Evolutionary conservation across 495 filamentous ascomycete species (phyloP), one percentile per base, ranked within the genome.

Genomic region (Penicillium desertorum): DNA sequence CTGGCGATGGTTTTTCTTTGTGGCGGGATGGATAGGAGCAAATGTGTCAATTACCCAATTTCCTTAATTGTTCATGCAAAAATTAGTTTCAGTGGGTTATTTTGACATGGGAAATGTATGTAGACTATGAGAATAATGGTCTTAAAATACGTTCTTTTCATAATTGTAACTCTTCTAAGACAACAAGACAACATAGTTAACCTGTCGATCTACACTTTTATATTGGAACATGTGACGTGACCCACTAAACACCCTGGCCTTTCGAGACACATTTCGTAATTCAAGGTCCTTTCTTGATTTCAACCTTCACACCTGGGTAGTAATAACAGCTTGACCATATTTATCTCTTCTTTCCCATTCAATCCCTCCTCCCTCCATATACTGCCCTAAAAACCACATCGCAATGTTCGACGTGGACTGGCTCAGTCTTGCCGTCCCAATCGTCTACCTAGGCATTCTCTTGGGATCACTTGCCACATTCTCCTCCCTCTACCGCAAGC

Each of bases 401-500:
- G 66, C 60, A 42, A 82, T 82, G 79, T 79, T 93, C 58, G 53
- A 39, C 53, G 63, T 68, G 54, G 80, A 96, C 81, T 93, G 88
- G 90, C 69, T 89, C 70, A 83, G 84, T 70, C 86, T 97, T 62
- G 75, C 82, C 59, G 79, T 96, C 61, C 90, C 91, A 49, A 80
- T 96, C 64, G 86, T 89, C 71, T 98, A 98, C 73, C 83, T 98
- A 51, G 81, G 81, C 55, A 86, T 98, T 51, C 83, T 98, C 39
- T 79, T 90, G 60, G 92, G 92, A 65, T 93, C 91, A 30, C 80
- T 98, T 39, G 85, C 86, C 63, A 95, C 90, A 62, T 98, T 98
- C 76, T 93, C 90, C 23, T 89, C 85, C 36, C 81, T 97, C 41
- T 98, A 98, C 71, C 86, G 93, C 58, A 93, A 92, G 79, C 86